A percentile compares a stretch with the other conserved stretches of the same genome.
These are phyloP conservation scores for Cercospora janseana DNA, from an alignment of 2,329 filamentous ascomycete species.

Conservation along the genomic window DNA sequence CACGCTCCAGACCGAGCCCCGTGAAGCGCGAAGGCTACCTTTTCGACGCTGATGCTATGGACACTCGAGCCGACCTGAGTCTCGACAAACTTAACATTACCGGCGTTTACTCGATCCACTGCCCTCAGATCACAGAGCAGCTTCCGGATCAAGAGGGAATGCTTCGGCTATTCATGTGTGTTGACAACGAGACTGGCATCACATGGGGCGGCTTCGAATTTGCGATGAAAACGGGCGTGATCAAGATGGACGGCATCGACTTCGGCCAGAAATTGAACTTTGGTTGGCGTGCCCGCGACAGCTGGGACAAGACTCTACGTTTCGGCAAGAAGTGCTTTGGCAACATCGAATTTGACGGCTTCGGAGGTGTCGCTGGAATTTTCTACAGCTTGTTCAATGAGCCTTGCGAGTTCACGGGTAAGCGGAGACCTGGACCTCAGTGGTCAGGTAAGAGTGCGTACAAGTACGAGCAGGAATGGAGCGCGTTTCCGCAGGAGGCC, in stretches of 20 bases:
- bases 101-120: slow-evolving; percentile 46
- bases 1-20: slow-evolving; percentile 1
- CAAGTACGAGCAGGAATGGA: slow-evolving; percentile 35
- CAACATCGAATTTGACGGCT: slow-evolving; percentile 33
- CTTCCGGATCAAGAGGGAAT: slow-evolving; percentile 25
- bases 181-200: slow-evolving; percentile 36
- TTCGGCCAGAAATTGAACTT: slow-evolving; percentile 22
- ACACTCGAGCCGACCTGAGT: slow-evolving; percentile 22
- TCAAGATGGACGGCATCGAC: slow-evolving; percentile 40
- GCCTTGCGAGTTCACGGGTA: slow-evolving; percentile 33
- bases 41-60: slow-evolving; percentile 26
- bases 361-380: slow-evolving; percentile 24
- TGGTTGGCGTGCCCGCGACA: slow-evolving; percentile 38
- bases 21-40: slow-evolving; percentile 19
- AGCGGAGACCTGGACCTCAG: slow-evolving; percentile 26
- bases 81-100: slow-evolving; percentile 39
- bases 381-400: slow-evolving; percentile 34
- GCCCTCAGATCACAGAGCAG: slow-evolving; percentile 26
- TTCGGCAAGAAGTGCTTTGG: slow-evolving; percentile 40
- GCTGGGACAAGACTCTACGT: slow-evolving; percentile 26
- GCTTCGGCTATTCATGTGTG: slow-evolving; percentile 42
- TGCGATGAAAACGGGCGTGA: slow-evolving; percentile 44
- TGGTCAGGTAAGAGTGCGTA: slow-evolving; percentile 26
- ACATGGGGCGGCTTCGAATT: slow-evolving; percentile 52
- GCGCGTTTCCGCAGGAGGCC: slow-evolving; percentile 29